Evolutionary conservation across 2,329 filamentous ascomycete genomes (phyloP), one percentile per base, ranked within the genome.

Genomic region (Botrytis squamosa): DNA sequence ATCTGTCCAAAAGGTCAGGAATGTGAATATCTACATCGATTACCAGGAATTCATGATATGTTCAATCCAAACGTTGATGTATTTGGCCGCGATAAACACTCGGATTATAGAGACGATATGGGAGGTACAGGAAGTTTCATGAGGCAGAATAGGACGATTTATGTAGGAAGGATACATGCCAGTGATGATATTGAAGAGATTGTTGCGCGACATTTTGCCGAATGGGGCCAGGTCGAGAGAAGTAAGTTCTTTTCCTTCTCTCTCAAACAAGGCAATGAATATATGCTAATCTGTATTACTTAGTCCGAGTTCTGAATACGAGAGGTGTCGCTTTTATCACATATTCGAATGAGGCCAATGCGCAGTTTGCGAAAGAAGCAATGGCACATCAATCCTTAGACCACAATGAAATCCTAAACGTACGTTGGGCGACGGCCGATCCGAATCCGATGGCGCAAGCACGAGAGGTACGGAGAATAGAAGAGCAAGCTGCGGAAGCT

Each of bases 161-260:
- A 99, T 79, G 89, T 98, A 0, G 96, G 96, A 8, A 87, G 95
- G 66, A 98, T 99, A 82, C 94, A 98, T 82, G 95, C 97, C 52
- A 95, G 92, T 20, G 96, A 98, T 82, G 95, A 98, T 80, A 98
- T 98, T 75, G 95, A 99, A 81, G 96, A 99, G 83, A 89, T 98
- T 52, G 95, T 98, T 9, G 91, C 95, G 44, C 88, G 97, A 22
- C 96, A 99, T 83, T 98, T 98, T 81, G 92, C 94, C 38, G 96
- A 99, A 87, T 99, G 95, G 95, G 96, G 96, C 0, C 92, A 95
- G 79, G 86, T 99, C 68, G 95, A 98, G 82, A 89, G 96, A 63
- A 91, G 81, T 84, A 81, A 78, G 82, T 80, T 55, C 38, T 71
- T 49, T n/a, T 33, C 38, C n/a, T 55, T 25, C 29, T 62, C 20